These are phyloP conservation scores for Blastocystis sp. DNA, from an alignment of 352 stramenopile species.

Conservation along the genomic window DNA sequence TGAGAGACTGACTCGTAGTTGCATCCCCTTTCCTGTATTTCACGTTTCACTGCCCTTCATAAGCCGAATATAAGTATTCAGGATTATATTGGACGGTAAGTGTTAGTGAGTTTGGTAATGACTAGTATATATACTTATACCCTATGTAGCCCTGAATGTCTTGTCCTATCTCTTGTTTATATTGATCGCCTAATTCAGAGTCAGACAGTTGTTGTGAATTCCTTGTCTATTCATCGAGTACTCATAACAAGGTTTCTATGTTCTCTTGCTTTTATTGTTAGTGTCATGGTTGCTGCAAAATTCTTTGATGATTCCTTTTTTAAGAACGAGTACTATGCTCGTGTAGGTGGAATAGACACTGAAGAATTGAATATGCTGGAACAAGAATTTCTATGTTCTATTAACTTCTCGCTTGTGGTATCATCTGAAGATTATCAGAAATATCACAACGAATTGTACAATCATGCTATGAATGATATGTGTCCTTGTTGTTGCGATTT, in stretches of 20 bases:
- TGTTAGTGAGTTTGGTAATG: neutral
- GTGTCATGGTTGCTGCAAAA: slow-evolving; percentile 45
- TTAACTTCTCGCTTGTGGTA: slow-evolving; percentile 35
- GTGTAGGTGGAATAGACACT: neutral
- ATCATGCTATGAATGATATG: neutral
- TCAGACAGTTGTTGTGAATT: slow-evolving; percentile 19
- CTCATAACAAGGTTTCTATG: slow-evolving; percentile 25
- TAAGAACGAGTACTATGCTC: slow-evolving; percentile 19
- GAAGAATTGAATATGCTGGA: slow-evolving; percentile 22
- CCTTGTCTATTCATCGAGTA: slow-evolving; percentile 37
- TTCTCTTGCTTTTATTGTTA: neutral
- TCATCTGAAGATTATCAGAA: neutral
- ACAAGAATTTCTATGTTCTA: slow-evolving; percentile 6
- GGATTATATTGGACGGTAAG: slow-evolving; percentile 21
- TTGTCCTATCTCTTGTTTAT: slow-evolving; percentile 45
- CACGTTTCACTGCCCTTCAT: slow-evolving; percentile 7
- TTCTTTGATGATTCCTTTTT: slow-evolving; percentile 13
- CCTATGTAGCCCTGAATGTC: neutral
- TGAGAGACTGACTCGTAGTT: neutral
- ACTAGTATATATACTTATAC: slow-evolving; percentile 33
- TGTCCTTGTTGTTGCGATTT: slow-evolving; percentile 18
- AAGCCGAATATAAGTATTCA: slow-evolving; percentile 2
- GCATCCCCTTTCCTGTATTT: neutral
- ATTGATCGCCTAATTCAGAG: slow-evolving; percentile 65
- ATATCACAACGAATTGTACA: slow-evolving; percentile 14